Conservation (phyloP, 2,329 filamentous ascomycete species). For the Hypoxylon sp. region DNA sequence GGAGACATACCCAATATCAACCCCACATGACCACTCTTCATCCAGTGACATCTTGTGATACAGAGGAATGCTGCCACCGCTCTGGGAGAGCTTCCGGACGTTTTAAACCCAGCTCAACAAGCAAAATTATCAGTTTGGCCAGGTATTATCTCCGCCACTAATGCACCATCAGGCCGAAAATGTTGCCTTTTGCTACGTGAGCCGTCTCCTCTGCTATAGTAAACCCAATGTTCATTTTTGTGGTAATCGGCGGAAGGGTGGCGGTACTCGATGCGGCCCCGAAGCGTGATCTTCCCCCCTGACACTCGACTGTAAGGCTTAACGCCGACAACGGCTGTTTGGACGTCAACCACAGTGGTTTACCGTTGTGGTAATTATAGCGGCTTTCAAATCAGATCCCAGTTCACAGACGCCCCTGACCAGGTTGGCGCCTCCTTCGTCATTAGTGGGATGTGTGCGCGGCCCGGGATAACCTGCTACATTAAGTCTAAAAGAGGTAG, state of each 20-base stretch:
- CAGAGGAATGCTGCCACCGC: conserved; percentile 32
- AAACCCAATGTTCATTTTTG: conserved; percentile 31
- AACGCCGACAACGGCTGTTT: conserved; percentile 23
- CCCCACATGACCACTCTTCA: conserved; percentile 30
- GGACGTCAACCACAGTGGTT: conserved; percentile 18
- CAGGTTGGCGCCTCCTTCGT: conserved; percentile 33
- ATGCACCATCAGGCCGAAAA: conserved; percentile 34
- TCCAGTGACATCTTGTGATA: conserved; percentile 25
- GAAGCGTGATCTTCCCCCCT: conserved; percentile 31
- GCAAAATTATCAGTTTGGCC: conserved; percentile 18
- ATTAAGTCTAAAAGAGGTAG: conserved; percentile 35
- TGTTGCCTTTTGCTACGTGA: conserved; percentile 26
- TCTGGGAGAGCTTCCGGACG: conserved; percentile 29
- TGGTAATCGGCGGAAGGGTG: conserved; percentile 28
- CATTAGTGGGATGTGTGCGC: conserved; percentile 29
- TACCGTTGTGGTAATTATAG: conserved; percentile 18
- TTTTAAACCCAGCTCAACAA: conserved; percentile 22
- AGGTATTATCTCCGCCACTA: conserved; percentile 23
- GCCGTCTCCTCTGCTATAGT: conserved; percentile 28
- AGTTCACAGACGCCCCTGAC: conserved; percentile 36
- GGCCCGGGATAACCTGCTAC: conserved; percentile 38
- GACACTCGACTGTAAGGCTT: conserved; percentile 38
- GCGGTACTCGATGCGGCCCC: conserved; percentile 34
- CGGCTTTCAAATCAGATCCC: conserved; percentile 27
- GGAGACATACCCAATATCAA: conserved; percentile 35